Conservation (phyloP, 176 grass and related monocot species). For the Olyra latifolia region DNA sequence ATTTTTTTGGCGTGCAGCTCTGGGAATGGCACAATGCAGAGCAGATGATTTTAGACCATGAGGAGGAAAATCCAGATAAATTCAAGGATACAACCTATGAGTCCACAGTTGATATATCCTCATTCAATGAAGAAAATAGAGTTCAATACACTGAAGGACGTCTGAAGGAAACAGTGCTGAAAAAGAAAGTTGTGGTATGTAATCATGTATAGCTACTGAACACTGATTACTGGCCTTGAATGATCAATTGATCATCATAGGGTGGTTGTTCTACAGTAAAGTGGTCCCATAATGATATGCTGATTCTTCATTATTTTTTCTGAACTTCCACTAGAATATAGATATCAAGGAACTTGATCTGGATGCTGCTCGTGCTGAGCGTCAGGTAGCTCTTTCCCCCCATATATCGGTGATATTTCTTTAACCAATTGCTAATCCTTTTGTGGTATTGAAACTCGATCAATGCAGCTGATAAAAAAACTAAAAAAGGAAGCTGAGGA, state of each 20-base stretch:
- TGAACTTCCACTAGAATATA: conserved; percentile 53
- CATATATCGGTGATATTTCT: background rate
- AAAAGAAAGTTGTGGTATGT: conserved; percentile 83
- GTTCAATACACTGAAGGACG: conserved; percentile 72
- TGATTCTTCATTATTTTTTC: conserved; percentile 12
- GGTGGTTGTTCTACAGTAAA: conserved; percentile 14
- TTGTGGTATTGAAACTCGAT: conserved; percentile 26
- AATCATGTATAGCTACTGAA: background rate
- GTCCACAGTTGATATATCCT: conserved; percentile 49
- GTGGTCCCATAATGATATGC: background rate
- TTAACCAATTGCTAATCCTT: background rate
- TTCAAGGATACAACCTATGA: conserved; percentile 78
- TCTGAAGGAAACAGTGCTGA: conserved; percentile 60
- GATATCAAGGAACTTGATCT: conserved; percentile 80
- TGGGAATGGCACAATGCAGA: conserved; percentile 95
- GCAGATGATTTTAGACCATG: conserved; percentile 95
- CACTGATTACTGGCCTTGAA: conserved; percentile 1
- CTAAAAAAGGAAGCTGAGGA: conserved; percentile 67
- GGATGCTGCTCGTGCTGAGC: conserved; percentile 76
- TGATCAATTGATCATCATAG: background rate
- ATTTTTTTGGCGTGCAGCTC: conserved; percentile 47
- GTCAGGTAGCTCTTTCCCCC: conserved; percentile 49
- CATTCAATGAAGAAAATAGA: conserved; percentile 74
- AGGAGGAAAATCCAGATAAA: conserved; percentile 93
- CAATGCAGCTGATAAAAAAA: conserved; percentile 56